phyloP scores from a whole-genome alignment of 331 rosid genomes.

The Rhamnella rubrinervis region DNA sequence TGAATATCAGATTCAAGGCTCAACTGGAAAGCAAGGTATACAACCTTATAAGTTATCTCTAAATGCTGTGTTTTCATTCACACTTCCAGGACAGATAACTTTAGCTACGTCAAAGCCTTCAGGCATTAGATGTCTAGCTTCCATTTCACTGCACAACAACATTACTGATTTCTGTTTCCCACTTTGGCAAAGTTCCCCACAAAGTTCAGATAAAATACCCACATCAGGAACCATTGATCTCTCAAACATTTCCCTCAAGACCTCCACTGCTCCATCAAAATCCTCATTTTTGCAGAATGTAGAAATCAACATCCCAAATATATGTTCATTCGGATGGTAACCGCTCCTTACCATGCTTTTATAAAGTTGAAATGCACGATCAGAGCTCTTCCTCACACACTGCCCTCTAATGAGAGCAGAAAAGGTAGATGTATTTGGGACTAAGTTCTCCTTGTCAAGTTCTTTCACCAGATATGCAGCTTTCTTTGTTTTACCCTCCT shows the following conservation, averaged over 20 bases:
- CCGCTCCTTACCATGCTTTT: conserved; percentile 74
- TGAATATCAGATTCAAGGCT: background rate
- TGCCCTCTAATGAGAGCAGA: conserved; percentile 74
- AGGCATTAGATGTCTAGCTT: conserved; percentile 56
- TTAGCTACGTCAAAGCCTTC: conserved; percentile 57
- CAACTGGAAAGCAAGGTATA: background rate
- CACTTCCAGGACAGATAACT: conserved; percentile 9
- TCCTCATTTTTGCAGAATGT: conserved; percentile 62
- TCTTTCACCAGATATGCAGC: conserved; percentile 73
- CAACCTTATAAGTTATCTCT: conserved; percentile 13
- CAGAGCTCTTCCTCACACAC: conserved; percentile 59
- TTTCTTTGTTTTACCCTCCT: conserved; percentile 77
- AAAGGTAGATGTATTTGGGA: conserved; percentile 71
- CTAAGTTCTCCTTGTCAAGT: conserved; percentile 58
- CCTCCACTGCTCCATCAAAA: conserved; percentile 71
- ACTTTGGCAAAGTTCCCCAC: conserved; percentile 43
- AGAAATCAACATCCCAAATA: conserved; percentile 53
- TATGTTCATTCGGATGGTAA: conserved; percentile 49
- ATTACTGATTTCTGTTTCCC: conserved; percentile 45
- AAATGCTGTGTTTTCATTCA: conserved; percentile 27
- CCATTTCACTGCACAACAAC: conserved; percentile 54
- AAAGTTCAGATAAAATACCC: conserved; percentile 46
- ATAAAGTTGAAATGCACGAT: conserved; percentile 61
- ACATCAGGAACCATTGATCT: conserved; percentile 51
- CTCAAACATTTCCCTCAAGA: conserved; percentile 65